Evolutionary conservation across 768 basidiomycete species (phyloP).

Genomic region (Daedalea quercina): DNA sequence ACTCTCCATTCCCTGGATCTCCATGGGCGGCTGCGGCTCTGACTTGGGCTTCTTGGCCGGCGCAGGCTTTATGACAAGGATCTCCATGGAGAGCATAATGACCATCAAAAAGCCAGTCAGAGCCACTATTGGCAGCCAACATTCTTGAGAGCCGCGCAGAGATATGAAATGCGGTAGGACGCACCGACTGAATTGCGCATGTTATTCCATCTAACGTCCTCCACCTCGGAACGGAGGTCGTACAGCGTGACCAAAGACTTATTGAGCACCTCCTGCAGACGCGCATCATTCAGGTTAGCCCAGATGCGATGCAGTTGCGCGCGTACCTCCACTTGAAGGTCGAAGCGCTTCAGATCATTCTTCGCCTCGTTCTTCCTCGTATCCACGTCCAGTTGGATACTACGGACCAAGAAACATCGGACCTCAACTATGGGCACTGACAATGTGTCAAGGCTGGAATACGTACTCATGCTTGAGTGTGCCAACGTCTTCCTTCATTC

Average conservation of each 20-base stretch:
- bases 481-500: constrained; percentile 90
- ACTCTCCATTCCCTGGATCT: not conserved
- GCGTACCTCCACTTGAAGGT: constrained; percentile 76
- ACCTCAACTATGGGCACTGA: not conserved
- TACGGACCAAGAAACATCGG: constrained; percentile 31
- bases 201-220: constrained; percentile 86
- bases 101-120: constrained; percentile 61
- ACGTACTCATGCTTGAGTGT: constrained; percentile 90
- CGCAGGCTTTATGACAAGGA: constrained; percentile 27
- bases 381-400: constrained; percentile 95
- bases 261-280: constrained; percentile 63
- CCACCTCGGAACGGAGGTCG: constrained; percentile 74
- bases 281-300: no score
- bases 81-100: constrained; percentile 66
- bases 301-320: not conserved
- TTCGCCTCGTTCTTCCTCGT: constrained; percentile 88
- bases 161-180: constrained; percentile 19
- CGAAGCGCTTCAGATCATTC: constrained; percentile 75
- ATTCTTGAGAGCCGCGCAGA: not conserved
- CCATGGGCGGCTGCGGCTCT: constrained; percentile 17
- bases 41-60: constrained; percentile 28
- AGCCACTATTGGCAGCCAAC: constrained; percentile 30
- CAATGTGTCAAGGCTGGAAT: not conserved
- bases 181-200: constrained; percentile 77
- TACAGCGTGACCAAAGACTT: constrained; percentile 67